Conservation (phyloP, 768 basidiomycete genomes). For the Mycena alexandri region DNA sequence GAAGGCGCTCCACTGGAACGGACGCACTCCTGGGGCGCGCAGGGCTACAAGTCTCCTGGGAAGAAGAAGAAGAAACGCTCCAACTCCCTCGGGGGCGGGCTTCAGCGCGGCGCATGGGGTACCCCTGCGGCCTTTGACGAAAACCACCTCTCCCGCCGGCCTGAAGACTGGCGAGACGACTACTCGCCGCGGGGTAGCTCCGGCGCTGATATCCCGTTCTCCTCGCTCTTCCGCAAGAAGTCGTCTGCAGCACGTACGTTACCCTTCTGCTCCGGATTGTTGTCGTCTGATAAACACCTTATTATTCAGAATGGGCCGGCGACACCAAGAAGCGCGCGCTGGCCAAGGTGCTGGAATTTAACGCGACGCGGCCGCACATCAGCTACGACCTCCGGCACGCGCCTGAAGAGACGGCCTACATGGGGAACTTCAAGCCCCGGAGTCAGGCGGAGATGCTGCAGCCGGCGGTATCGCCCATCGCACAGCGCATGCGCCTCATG, state of each 20-base stretch:
- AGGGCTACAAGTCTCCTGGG: constrained; percentile 1
- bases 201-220: constrained; percentile 22
- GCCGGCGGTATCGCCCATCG: constrained; percentile 57
- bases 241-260: constrained; percentile 6
- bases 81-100: constrained; percentile 16
- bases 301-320: constrained; percentile 5
- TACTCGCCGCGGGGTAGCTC: constrained; percentile 34
- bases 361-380: constrained; percentile 14
- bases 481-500: constrained; percentile 58
- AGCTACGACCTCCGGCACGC: constrained; percentile 26
- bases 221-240: constrained; percentile 31
- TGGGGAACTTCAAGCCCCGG: constrained; percentile 23
- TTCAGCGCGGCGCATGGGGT: constrained; percentile 18
- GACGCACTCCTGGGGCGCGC: constrained; percentile 7
- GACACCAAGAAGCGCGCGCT: constrained; percentile 27
- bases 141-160: constrained; percentile 31
- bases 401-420: constrained; percentile 4
- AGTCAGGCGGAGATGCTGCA: constrained; percentile 52
- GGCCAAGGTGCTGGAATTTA: neutral
- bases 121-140: constrained; percentile 23
- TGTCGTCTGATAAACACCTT: neutral
- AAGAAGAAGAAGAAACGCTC: constrained; percentile 17
- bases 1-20: neutral
- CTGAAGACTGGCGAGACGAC: constrained; percentile 38
- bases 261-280: too few species aligned